Evolutionary conservation across 176 grass and related monocot genomes (phyloP).

Genomic region (Areca catechu): DNA sequence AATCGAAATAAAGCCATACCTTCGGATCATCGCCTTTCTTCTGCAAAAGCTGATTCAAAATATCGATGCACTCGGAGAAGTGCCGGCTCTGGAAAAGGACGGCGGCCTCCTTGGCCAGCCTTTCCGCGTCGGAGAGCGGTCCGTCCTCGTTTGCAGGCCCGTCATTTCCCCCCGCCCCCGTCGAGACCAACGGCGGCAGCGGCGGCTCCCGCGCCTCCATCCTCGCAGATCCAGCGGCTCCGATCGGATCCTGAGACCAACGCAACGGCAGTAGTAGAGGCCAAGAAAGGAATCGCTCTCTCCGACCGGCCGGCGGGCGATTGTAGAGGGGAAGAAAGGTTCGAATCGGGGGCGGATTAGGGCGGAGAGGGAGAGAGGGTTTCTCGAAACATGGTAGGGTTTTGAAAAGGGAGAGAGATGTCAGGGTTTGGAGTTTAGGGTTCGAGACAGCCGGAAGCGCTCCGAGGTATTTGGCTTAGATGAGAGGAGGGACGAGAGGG

Average conservation of each 20-base stretch:
- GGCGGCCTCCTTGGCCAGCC: conserved; percentile 6
- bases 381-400: too few relatives aligned
- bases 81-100: conserved; percentile 2
- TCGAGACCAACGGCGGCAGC: background rate
- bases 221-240: background rate
- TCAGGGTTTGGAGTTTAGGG: too few relatives aligned
- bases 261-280: background rate
- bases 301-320: too few relatives aligned
- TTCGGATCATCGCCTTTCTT: conserved; percentile 10
- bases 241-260: background rate
- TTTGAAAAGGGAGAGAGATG: too few relatives aligned
- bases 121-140: background rate
- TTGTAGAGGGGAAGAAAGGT: too few relatives aligned
- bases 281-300: too few relatives aligned
- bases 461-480: too few relatives aligned
- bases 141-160: background rate
- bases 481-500: too few relatives aligned
- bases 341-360: too few relatives aligned
- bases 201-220: background rate
- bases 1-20: background rate
- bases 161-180: background rate
- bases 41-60: conserved; percentile 3
- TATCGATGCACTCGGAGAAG: background rate
- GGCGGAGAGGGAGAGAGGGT: too few relatives aligned
- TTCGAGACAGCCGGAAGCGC: too few relatives aligned